These are phyloP conservation scores for Phytophthora europaea DNA, from an alignment of 352 stramenopile genomes.

Conservation along the genomic window DNA sequence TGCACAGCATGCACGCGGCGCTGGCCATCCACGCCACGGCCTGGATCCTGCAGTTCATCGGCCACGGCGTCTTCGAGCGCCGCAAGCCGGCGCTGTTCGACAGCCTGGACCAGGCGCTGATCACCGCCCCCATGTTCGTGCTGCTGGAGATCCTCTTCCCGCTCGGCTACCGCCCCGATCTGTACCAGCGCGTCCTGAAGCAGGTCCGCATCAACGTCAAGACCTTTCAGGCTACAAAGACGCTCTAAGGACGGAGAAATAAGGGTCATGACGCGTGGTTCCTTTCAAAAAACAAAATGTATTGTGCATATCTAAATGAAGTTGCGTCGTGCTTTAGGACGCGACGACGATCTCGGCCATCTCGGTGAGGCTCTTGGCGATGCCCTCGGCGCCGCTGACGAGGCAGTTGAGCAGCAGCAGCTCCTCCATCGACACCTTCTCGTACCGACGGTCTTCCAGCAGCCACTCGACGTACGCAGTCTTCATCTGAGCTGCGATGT, in stretches of 20 bases:
- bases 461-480: slow-evolving; percentile 39
- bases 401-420: slow-evolving; percentile 36
- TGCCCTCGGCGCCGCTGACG: slow-evolving; percentile 35
- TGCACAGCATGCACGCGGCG: slow-evolving; percentile 70
- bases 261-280: not conserved
- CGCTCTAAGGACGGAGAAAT: slow-evolving; percentile 24
- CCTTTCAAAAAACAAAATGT: slow-evolving; percentile 10
- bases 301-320: slow-evolving; percentile 4
- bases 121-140: slow-evolving; percentile 92
- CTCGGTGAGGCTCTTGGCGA: slow-evolving; percentile 34
- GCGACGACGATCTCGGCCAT: slow-evolving; percentile 34
- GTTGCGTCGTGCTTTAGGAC: slow-evolving; percentile 8
- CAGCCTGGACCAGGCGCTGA: slow-evolving; percentile 84
- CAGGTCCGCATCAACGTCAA: slow-evolving; percentile 75
- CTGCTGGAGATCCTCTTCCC: slow-evolving; percentile 85
- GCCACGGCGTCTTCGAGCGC: slow-evolving; percentile 88
- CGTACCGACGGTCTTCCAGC: slow-evolving; percentile 35
- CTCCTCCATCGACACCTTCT: slow-evolving; percentile 41
- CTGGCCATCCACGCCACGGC: slow-evolving; percentile 63
- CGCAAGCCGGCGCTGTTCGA: slow-evolving; percentile 89
- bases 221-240: slow-evolving; percentile 61
- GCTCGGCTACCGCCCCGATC: slow-evolving; percentile 80
- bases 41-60: slow-evolving; percentile 89
- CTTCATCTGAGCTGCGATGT: slow-evolving; percentile 38
- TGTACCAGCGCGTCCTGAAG: slow-evolving; percentile 70